These are phyloP conservation scores for Cryptococcus hybrid DNA, from an alignment of 1,284 basidiomycete genomes.

Conservation along the genomic window DNA sequence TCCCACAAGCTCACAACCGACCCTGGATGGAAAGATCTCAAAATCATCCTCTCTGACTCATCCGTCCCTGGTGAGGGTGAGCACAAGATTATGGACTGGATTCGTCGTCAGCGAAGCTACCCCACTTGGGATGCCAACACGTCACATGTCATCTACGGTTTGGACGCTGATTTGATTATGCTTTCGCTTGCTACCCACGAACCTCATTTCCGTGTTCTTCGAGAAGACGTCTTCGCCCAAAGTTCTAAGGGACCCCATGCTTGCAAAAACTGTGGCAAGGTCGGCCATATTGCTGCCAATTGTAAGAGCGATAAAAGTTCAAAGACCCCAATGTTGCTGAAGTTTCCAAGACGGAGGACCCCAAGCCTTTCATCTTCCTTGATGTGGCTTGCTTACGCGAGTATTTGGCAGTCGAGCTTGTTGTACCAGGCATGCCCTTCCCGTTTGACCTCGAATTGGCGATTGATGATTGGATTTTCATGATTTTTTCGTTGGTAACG, in stretches of 20 bases:
- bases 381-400: slow-evolving; percentile 94
- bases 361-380: slow-evolving; percentile 99
- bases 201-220: slow-evolving; percentile 92
- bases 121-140: slow-evolving; percentile 92
- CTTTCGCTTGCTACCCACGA: slow-evolving; percentile 97
- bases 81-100: slow-evolving; percentile 99
- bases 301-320: slow-evolving; percentile 66
- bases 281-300: slow-evolving; percentile 90
- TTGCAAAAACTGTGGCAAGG: slow-evolving; percentile 89
- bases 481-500: slow-evolving; percentile 99
- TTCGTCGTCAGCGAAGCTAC: slow-evolving; percentile 84
- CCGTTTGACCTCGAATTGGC: slow-evolving; percentile 95
- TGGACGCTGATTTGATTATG: slow-evolving; percentile 99
- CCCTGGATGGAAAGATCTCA: slow-evolving; percentile 88
- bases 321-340: slow-evolving; percentile 59
- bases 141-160: slow-evolving; percentile 93
- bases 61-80: slow-evolving; percentile 98
- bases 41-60: slow-evolving; percentile 96
- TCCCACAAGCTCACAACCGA: slow-evolving; percentile 93
- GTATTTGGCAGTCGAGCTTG: slow-evolving; percentile 94
- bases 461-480: slow-evolving; percentile 98
- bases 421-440: slow-evolving; percentile 73
- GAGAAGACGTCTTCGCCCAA: slow-evolving; percentile 96
- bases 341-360: slow-evolving; percentile 64
- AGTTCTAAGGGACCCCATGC: slow-evolving; percentile 62